Base-by-base conservation (phyloP, 2,329 filamentous ascomycete genomes). In the Diaporthe destruens region DNA sequence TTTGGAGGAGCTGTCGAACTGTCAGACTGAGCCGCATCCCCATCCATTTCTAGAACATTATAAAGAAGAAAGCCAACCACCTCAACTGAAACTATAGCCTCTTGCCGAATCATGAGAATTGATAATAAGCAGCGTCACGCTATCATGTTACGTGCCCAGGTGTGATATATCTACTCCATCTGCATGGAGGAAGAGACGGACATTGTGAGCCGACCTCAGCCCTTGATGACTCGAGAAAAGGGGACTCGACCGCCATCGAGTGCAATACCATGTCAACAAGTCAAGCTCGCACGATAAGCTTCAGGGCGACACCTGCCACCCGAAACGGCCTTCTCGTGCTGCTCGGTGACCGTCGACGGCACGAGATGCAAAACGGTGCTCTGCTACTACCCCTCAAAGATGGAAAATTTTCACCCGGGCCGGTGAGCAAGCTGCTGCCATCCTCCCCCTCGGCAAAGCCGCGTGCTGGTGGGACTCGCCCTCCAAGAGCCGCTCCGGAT, bases 391-490 rank as follows among this genome's bases (percentile, higher is more conserved):
- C 32, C 5, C n/a, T 23, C 5, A 16, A 51, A 6, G 32, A 20
- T 18, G 7, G 47, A 66, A 66, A 66, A 39, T 16, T 34, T 49
- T 29, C 44, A 36, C 36, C 23, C 5, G 25, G 14, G 20, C 61
- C 16, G 29, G 23, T 53, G 47, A 66, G 44, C 2, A 66, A 34
- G n/a, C 29, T 11, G 44, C 32, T n/a, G 11, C 29, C 32, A 47
- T 20, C 18, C 42, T 36, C 59, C 7, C 29, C 59, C 7, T 39
- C 61, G 61, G 61, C 61, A 44, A 47, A 47, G 32, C 61, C 61
- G 61, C 47, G 32, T 39, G 61, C 12, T 53, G 23, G 47, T 66
- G 61, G 61, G 47, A 53, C 47, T 66, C n/a, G 9, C 34, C 29
- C 32, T 12, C 47, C 14, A 29, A 16, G 34, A 39, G 16, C 44